Percentiles rank a stretch among this genome's conserved stretches.
Conservation (phyloP, 345 rosid genomes). For the Erodium maritimum region DNA sequence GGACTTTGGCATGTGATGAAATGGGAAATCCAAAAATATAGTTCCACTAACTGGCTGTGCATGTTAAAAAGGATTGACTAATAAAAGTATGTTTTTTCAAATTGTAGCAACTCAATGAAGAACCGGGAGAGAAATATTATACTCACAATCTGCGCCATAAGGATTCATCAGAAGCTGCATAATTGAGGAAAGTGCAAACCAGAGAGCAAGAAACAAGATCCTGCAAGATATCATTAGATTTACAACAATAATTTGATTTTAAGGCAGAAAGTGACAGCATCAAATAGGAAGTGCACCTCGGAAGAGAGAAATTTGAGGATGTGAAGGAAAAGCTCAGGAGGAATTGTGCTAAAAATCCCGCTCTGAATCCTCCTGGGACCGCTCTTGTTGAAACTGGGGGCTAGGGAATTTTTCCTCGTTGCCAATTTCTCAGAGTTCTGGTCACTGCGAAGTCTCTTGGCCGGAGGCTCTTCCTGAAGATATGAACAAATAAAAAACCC, state of each 20-base stretch:
- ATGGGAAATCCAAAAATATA: no score
- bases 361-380: conserved; percentile 36
- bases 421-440: conserved; percentile 11
- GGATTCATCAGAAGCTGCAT: conserved; percentile 80
- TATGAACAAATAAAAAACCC: no score
- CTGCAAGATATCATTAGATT: conserved; percentile 17
- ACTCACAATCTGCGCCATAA: conserved; percentile 93
- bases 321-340: conserved; percentile 67
- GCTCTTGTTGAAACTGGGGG: conserved; percentile 8
- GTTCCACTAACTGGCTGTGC: no score
- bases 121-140: conserved; percentile 1
- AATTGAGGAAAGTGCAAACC: conserved; percentile 63
- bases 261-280: neutral
- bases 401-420: neutral
- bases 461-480: no score
- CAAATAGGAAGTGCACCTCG: conserved; percentile 33
- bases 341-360: conserved; percentile 65
- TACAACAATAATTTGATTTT: neutral
- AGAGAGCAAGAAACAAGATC: conserved; percentile 80
- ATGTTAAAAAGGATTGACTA: no score
- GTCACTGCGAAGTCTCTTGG: conserved; percentile 1
- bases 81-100: no score
- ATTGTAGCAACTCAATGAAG: no score
- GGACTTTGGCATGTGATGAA: no score
- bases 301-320: conserved; percentile 89